Evolutionary conservation across 169 alveolate genomes (phyloP), one percentile per base, ranked within the genome.

Genomic region (Plasmodium berghei): DNA sequence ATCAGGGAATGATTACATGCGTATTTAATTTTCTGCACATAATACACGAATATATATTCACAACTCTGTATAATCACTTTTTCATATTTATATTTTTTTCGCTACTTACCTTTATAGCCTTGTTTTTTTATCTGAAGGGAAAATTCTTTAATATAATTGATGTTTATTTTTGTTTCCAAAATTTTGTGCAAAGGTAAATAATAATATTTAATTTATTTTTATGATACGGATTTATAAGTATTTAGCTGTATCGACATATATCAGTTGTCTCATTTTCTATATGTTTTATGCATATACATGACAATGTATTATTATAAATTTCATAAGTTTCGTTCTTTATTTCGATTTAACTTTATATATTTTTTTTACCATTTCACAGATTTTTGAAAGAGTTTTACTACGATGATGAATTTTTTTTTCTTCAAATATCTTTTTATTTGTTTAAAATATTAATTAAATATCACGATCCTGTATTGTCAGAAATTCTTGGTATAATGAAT

Each of bases 391-490:
- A 89, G 59, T 87, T 90, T 92, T 93, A 88, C 34, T 88, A 73
- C 55, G 94, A 90, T 34, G 93, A 90, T 56, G 94, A 93, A 45
- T 93, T 93, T 87, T 87, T 80, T 49, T 80, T 77, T 66, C 74
- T 93, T 40, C 95, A 93, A 70, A 90, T 92, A 67, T 69, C 95
- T 42, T 93, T 93, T 46, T 90, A 73, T 58, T 87, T 90, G 45
- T 93, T 93, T 88, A 90, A 93, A 72, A 71, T 77, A 22, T 92
- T 93, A 54, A 92, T 93, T 42, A 63, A 66, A 49, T 93, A 93
- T 56, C 95, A 93, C 72, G 95, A 93, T 73, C 95, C 95, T 40
- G 67, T 86, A 42, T 72, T 93, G 58, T 83, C 94, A 49, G 89
- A 58, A 61, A 71, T 87, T 49, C 86, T 93, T 26, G 95, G 95